Base-by-base conservation (phyloP, 73 alveolate genomes). In the Durusdinium trenchii region DNA sequence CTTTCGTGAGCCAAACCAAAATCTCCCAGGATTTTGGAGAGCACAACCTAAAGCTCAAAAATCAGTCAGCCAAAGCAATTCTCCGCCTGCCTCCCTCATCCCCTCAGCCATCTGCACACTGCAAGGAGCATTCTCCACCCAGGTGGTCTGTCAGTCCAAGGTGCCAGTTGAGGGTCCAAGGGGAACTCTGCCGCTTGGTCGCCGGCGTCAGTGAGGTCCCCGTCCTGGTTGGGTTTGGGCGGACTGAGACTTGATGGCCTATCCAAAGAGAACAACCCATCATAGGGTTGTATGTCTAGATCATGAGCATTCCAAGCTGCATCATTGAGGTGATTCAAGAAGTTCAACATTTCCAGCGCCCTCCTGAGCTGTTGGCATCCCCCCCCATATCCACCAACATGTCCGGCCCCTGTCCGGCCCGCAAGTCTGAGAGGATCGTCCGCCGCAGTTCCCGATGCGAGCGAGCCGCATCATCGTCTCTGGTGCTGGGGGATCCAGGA, bases 401-500 rank as follows among this genome's bases (percentile, higher is more conserved):
- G 18, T 60, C 23, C 69, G 69, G 23, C 69, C 32, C 12, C 30
- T 23, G 73, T 60, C 73, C 73, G 1, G 73, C 7, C 18, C 30
- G n/a, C 73, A 23, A 32, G 73, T 1, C 1, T 60, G 73, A 60
- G 32, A 57, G 12, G 12, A 12, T 57, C 23, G 12, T 57, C 23
- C 69, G 32, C 32, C 69, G 32, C 69, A 12, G 69, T 12, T 16
- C 69, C 69, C 23, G 69, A 57, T 23, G 23, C 12, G 7, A 12
- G 87, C 76, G 40, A 40, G 93, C 42, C 47, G 64, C 99, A 94
- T 94, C 94, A 94, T 54, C 42, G 99, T 94, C 92, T 94, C 99
- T 2, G 99, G 99, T 36, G 99, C 99, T 2, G 99, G 99, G 0
- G 99, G 99, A 99, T 99, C 99, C 99, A 99, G 99, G 94, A 99